A percentile compares a stretch with the other conserved stretches of the same genome.
These are phyloP conservation scores for Boehmeria nivea DNA, from an alignment of 306 rosid genomes.

Conservation along the genomic window DNA sequence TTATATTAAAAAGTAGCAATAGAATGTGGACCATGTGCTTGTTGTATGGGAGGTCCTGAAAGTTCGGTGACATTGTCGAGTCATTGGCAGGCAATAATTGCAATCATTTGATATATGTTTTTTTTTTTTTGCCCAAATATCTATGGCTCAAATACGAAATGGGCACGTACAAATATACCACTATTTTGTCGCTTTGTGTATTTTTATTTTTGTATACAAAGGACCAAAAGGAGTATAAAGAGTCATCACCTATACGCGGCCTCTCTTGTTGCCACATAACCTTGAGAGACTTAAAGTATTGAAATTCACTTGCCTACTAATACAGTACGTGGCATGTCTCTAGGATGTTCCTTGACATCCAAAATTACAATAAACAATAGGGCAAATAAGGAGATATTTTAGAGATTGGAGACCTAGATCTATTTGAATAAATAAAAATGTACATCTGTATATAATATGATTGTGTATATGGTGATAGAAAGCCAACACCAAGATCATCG, in stretches of 20 bases:
- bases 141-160: not conserved
- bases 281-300: slow-evolving; percentile 8
- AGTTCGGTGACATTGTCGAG: slow-evolving; percentile 30
- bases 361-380: slow-evolving; percentile 8
- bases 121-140: not conserved
- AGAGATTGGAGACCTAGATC: slow-evolving; percentile 37
- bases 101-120: slow-evolving; percentile 18
- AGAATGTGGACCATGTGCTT: slow-evolving; percentile 36
- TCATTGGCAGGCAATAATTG: slow-evolving; percentile 28
- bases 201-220: slow-evolving; percentile 11
- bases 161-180: not conserved
- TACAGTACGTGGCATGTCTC: slow-evolving; percentile 12
- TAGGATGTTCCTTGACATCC: slow-evolving; percentile 26
- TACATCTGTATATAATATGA: not conserved
- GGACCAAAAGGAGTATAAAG: slow-evolving; percentile 2
- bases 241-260: slow-evolving; percentile 31
- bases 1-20: no score
- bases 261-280: slow-evolving; percentile 37
- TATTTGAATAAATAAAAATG: not conserved
- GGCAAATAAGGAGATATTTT: not conserved
- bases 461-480: slow-evolving; percentile 12
- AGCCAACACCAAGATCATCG: slow-evolving; percentile 20
- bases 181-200: slow-evolving; percentile 18
- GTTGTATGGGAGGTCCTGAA: slow-evolving; percentile 20
- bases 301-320: slow-evolving; percentile 12